These are phyloP conservation scores for Dactylonectria estremocensis DNA, from an alignment of 2,329 filamentous ascomycete genomes.

Conservation along the genomic window DNA sequence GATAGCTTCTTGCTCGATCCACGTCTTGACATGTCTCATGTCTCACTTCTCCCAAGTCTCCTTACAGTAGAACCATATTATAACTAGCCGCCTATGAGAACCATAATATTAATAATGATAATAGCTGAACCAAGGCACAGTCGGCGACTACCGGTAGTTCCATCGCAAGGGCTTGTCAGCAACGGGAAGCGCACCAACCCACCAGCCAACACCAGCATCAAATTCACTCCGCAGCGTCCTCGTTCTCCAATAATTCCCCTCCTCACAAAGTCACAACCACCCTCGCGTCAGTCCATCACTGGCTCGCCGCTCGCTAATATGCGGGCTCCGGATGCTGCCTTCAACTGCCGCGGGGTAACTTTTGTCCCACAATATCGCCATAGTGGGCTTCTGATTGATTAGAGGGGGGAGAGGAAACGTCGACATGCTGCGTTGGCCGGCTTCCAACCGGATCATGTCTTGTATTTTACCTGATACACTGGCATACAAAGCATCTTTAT, in stretches of 20 bases:
- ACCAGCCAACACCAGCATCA: constrained; percentile 13
- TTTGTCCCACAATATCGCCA: constrained; percentile 22
- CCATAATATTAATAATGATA: constrained; percentile 4
- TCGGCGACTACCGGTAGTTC: background rate
- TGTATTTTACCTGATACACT: constrained; percentile 2
- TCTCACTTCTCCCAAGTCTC: background rate
- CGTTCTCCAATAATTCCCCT: background rate
- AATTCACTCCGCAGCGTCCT: constrained; percentile 3
- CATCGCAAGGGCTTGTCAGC: background rate
- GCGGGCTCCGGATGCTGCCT: constrained; percentile 19
- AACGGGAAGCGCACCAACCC: constrained; percentile 20
- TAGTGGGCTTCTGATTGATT: constrained; percentile 28
- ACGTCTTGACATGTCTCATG: background rate
- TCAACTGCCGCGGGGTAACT: constrained; percentile 20
- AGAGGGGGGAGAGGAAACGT: background rate
- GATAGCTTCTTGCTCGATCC: background rate
- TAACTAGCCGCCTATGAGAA: background rate
- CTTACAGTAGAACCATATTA: background rate
- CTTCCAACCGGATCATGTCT: background rate
- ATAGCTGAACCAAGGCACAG: background rate
- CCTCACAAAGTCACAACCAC: background rate
- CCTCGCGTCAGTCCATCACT: constrained; percentile 12
- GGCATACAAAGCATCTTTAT: background rate
- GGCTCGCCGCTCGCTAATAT: constrained; percentile 20
- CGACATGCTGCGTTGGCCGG: constrained; percentile 20